These are phyloP conservation scores for Aspergillus nanangensis DNA, from an alignment of 495 filamentous ascomycete species.

Conservation along the genomic window DNA sequence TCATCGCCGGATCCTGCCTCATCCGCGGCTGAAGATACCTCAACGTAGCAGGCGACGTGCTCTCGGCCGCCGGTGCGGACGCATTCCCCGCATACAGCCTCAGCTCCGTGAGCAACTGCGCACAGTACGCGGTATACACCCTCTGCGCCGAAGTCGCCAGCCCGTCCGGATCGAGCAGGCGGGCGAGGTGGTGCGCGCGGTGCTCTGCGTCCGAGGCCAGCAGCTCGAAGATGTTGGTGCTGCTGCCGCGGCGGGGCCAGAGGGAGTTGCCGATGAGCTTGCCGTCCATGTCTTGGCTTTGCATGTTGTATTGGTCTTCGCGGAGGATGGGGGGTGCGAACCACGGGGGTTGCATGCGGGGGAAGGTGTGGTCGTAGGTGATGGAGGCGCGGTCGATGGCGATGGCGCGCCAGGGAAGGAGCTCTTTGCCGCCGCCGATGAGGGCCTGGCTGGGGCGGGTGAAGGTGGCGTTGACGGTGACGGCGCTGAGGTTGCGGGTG, in stretches of 20 bases:
- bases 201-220: background rate
- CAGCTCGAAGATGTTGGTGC: background rate
- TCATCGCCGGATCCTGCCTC: background rate
- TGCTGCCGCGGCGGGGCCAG: background rate
- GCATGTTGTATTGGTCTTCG: background rate
- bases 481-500: background rate
- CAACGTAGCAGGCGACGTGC: background rate
- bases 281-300: background rate
- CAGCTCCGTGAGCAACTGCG: background rate
- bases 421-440: background rate
- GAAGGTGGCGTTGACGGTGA: conserved; percentile 1
- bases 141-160: background rate
- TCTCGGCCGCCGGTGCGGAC: background rate
- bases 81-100: background rate
- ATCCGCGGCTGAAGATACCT: background rate
- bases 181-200: background rate
- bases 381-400: background rate
- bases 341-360: background rate
- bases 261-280: background rate
- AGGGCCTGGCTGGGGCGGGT: background rate
- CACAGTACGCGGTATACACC: background rate
- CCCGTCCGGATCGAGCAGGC: background rate
- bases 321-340: background rate
- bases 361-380: background rate
- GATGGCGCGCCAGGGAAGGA: background rate